Conservation (phyloP, 805 yeast species). For the fission yeast (Schizosaccharomyces pombe) region DNA sequence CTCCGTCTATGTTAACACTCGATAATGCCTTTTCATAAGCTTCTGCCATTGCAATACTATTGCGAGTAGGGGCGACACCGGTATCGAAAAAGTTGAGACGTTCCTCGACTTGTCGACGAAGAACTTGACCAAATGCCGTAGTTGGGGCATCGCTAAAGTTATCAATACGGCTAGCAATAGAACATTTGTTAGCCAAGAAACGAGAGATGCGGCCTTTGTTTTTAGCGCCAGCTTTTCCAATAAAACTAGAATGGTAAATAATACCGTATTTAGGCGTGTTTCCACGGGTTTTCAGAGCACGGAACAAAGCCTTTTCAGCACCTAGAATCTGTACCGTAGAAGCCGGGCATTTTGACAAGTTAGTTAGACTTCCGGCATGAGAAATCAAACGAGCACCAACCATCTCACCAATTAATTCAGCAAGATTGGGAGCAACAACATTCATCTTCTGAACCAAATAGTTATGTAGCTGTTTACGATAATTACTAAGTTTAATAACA, state of each 20-base stretch:
- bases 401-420: slow-evolving; percentile 93
- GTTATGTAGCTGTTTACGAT: slow-evolving; percentile 60
- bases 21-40: slow-evolving; percentile 44
- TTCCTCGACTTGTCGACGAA: slow-evolving; percentile 94
- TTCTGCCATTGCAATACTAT: slow-evolving; percentile 76
- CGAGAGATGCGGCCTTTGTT: slow-evolving; percentile 98
- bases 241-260: slow-evolving; percentile 82
- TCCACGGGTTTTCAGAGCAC: slow-evolving; percentile 83
- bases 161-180: slow-evolving; percentile 96
- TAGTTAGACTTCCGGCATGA: slow-evolving; percentile 93
- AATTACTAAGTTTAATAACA: slow-evolving; percentile 75
- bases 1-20: not conserved
- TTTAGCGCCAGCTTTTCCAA: slow-evolving; percentile 82
- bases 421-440: slow-evolving; percentile 89
- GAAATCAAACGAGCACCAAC: slow-evolving; percentile 96
- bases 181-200: slow-evolving; percentile 94
- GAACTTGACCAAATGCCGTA: slow-evolving; percentile 66
- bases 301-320: slow-evolving; percentile 85
- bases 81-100: slow-evolving; percentile 88
- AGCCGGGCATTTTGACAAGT: slow-evolving; percentile 93
- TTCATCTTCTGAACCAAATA: slow-evolving; percentile 91
- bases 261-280: slow-evolving; percentile 92
- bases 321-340: slow-evolving; percentile 95
- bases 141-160: slow-evolving; percentile 89
- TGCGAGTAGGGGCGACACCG: slow-evolving; percentile 91